Conservation (phyloP, 2,329 filamentous ascomycete genomes). For the Fonsecaea nubica region DNA sequence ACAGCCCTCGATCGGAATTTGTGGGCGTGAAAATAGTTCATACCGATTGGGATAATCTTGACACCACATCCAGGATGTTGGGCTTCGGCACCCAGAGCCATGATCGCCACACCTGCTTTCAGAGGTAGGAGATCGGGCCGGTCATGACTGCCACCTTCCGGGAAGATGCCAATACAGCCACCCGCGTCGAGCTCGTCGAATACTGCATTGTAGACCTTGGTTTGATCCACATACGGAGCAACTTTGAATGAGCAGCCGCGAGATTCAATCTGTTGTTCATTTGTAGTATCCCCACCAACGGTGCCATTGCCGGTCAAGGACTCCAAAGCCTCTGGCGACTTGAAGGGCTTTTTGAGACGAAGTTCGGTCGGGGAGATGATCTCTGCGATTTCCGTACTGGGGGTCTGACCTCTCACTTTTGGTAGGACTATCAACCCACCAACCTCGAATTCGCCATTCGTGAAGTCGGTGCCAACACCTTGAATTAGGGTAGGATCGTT, state of each 20-base stretch:
- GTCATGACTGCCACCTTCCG: constrained; percentile 95
- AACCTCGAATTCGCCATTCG: constrained; percentile 70
- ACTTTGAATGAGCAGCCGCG: constrained; percentile 83
- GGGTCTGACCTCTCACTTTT: constrained; percentile 77
- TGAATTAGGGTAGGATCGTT: constrained; percentile 82
- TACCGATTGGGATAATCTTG: constrained; percentile 94
- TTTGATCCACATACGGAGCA: constrained; percentile 93
- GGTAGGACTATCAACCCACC: constrained; percentile 88
- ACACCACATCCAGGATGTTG: constrained; percentile 85
- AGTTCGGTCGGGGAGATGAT: constrained; percentile 82
- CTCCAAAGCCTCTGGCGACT: constrained; percentile 72
- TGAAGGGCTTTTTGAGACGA: constrained; percentile 85
- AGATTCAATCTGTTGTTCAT: constrained; percentile 70
- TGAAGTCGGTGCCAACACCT: constrained; percentile 82
- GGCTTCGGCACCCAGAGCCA: constrained; percentile 89
- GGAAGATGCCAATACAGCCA: constrained; percentile 95
- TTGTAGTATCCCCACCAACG: background rate
- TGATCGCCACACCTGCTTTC: constrained; percentile 96
- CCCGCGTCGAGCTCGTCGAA: constrained; percentile 81
- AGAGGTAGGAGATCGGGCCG: constrained; percentile 87
- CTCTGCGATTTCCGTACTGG: constrained; percentile 82
- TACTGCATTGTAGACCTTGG: constrained; percentile 89
- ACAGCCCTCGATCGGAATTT: constrained; percentile 97
- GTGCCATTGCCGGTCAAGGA: constrained; percentile 79
- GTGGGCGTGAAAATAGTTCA: constrained; percentile 99